Conservation (phyloP, 495 filamentous ascomycete species). For the Aspergillus egyptiacus region DNA sequence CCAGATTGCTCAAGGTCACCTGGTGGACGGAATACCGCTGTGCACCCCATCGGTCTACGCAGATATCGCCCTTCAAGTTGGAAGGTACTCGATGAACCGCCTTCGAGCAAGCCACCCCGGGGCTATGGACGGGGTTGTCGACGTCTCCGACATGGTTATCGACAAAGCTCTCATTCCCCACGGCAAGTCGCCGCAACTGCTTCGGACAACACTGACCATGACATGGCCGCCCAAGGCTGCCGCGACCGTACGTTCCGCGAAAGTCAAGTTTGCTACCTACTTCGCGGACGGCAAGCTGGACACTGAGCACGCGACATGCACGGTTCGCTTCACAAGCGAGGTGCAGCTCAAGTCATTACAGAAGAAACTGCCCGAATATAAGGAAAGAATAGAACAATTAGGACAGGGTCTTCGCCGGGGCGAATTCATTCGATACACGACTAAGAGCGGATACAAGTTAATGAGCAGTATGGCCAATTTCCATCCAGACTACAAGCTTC, state of each 20-base stretch:
- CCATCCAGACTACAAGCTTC: not conserved
- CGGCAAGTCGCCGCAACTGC: not conserved
- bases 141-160: not conserved
- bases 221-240: conserved; percentile 1
- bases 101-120: not conserved
- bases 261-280: not conserved
- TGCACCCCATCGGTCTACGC: conserved; percentile 19
- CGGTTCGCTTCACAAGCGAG: not conserved
- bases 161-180: not conserved
- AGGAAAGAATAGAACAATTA: not conserved
- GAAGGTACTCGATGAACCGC: not conserved
- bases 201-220: not conserved
- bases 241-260: not conserved
- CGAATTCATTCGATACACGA: not conserved
- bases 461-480: conserved; percentile 2
- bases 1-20: conserved; percentile 22
- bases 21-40: conserved; percentile 28
- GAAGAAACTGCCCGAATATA: not conserved
- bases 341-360: not conserved
- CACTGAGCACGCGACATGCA: not conserved
- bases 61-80: conserved; percentile 3
- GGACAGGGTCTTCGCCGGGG: not conserved
- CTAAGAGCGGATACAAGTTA: not conserved
- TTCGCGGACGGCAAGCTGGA: not conserved
- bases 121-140: not conserved